These are phyloP conservation scores for Arabidopsis suecica DNA, from an alignment of 345 rosid genomes.

Conservation along the genomic window DNA sequence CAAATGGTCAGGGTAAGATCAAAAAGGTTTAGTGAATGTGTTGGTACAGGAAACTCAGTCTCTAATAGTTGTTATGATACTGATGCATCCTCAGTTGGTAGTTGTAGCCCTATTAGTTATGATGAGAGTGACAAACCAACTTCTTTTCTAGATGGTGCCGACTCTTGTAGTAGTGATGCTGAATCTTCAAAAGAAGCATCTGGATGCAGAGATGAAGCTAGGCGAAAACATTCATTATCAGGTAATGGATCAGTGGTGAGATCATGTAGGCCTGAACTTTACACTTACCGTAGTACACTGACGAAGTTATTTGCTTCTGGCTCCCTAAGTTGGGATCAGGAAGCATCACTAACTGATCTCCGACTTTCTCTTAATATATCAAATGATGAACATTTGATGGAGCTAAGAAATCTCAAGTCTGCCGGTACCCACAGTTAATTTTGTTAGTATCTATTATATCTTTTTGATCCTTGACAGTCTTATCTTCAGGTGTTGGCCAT, in stretches of 20 bases:
- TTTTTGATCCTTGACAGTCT: slow-evolving; percentile 34
- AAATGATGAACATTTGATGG: slow-evolving; percentile 74
- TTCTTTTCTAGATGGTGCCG: slow-evolving; percentile 41
- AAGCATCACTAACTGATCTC: slow-evolving; percentile 74
- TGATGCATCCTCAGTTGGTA: slow-evolving; percentile 66
- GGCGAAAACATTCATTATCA: slow-evolving; percentile 34
- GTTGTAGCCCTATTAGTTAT: slow-evolving; percentile 59
- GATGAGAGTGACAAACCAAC: slow-evolving; percentile 32
- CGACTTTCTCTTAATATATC: slow-evolving; percentile 72
- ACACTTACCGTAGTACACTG: slow-evolving; percentile 58
- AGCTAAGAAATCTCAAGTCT: slow-evolving; percentile 67
- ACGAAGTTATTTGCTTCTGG: slow-evolving; percentile 70
- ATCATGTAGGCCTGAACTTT: slow-evolving; percentile 64
- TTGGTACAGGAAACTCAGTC: slow-evolving; percentile 40
- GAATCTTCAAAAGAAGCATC: slow-evolving; percentile 47
- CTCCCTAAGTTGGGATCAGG: slow-evolving; percentile 80
- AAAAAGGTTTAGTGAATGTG: slow-evolving; percentile 36
- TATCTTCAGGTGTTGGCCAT: slow-evolving; percentile 47
- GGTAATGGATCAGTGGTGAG: slow-evolving; percentile 50
- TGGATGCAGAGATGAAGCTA: slow-evolving; percentile 35
- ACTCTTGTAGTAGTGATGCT: slow-evolving; percentile 52
- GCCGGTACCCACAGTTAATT: slow-evolving; percentile 47
- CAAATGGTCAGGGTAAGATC: slow-evolving; percentile 54
- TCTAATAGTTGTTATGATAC: slow-evolving; percentile 46
- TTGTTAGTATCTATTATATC: slow-evolving; percentile 35